Base-by-base conservation (phyloP, 768 basidiomycete genomes). In the Trametes cingulata region DNA sequence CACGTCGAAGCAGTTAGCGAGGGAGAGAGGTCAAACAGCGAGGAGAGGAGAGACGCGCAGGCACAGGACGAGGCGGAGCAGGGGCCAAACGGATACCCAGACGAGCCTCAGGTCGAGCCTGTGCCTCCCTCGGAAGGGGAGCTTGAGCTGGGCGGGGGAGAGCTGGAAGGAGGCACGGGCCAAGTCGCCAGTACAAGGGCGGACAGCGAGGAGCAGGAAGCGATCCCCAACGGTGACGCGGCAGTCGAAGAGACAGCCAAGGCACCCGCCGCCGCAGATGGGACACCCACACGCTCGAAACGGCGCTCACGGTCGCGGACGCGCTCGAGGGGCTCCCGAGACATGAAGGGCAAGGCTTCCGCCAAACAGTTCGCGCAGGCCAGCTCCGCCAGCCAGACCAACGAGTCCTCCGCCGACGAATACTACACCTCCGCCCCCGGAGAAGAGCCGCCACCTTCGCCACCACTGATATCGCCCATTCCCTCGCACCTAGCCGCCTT, bases 1-100 rank as follows among this genome's bases (percentile, higher is more conserved):
- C 91, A 90, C 68, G 78, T 83, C 65, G 90, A 91, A 65, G 88
- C 85, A 19, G 84, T 91, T 51, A 92, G 90, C 68, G 91, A 93
- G 72, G 89, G 91, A 10, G 91, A 93, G 73, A 86, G 82, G 77
- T 65, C 73, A 64, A 66, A 72, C 53, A 54, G 73, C 71, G 62
- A 65, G 58, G 70, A 69, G 15, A 74, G 77, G 58, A 69, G 67
- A 20, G 80, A 79, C 53, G 76, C 68, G 29, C 72, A 69, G 33
- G 77, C 75, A 37, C 63, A 58, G 35, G 67, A 65, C 14, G 52
- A 27, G 25, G n/a, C 4, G 33, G 51, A 55, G 36, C 60, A 57
- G 19, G n/a, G 15, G 52, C 27, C 19, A 15, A 39, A 42, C 19
- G 54, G 42, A 20, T 61, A 61, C 45, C 74, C 76, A 48, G 69